Conservation (phyloP, 106 monocot species). For the Platanthera zijinensis region DNA sequence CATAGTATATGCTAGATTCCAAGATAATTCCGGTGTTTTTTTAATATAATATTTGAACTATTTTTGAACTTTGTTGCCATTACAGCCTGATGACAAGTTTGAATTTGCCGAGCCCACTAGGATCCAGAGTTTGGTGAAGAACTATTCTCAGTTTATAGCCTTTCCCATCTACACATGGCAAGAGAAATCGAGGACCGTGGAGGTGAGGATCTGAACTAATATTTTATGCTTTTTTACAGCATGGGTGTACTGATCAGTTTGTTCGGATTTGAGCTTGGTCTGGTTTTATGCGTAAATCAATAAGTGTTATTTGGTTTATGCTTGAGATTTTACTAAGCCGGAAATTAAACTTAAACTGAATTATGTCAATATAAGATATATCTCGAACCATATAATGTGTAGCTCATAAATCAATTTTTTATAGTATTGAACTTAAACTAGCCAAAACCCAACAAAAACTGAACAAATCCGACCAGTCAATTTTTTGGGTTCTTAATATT, state of each 20-base stretch:
- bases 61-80: not conserved
- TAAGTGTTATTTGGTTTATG: not conserved
- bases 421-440: no score
- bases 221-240: not conserved
- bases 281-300: no score
- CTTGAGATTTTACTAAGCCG: no score
- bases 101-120: conserved; percentile 83
- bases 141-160: conserved; percentile 97
- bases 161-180: conserved; percentile 97
- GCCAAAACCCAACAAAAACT: no score
- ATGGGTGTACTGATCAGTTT: no score
- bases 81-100: conserved; percentile 86
- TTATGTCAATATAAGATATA: no score
- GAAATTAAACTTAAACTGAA: no score
- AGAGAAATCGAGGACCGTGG: conserved; percentile 90
- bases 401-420: no score
- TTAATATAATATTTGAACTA: not conserved
- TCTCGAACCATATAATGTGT: no score
- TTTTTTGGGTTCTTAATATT: no score
- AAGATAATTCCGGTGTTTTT: not conserved
- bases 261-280: no score
- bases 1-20: not conserved
- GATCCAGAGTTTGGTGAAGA: conserved; percentile 84
- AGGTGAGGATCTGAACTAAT: conserved; percentile 32
- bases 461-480: no score